Evolutionary conservation across 306 rosid genomes (phyloP), one percentile per base, ranked within the genome.

Genomic region (Lithocarpus polystachyus): DNA sequence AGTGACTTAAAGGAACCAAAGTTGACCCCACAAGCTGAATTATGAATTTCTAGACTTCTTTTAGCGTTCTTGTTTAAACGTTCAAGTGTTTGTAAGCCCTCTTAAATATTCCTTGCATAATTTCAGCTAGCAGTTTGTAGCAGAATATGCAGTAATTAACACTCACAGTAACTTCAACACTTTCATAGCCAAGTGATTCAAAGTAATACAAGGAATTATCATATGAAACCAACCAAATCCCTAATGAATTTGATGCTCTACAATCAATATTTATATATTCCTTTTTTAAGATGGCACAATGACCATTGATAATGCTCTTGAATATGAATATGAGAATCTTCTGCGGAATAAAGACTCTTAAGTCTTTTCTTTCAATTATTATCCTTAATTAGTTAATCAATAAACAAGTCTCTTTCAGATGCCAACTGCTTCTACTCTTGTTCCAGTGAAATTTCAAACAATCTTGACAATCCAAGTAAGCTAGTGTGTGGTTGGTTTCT

Each of bases 381-480:
- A 17, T 64, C 20, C 20, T 64, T 29, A 29, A 11, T 17, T 15
- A n/a, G 45, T 17, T 6, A 29, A 64, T 29, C 31, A 29, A 17
- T 29, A 64, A 64, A 64, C 43, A 64, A 61, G 18, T 74, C 73
- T 60, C 24, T 28, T 55, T 14, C 48, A 48, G 65, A 53, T 82
- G 43, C 61, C 15, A 11, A 23, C 15, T n/a, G 7, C 14, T 57
- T 24, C 48, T 57, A 53, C 26, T n/a, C 31, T 37, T 53, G 14
- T 31, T 3, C 13, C 71, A 29, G n/a, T 29, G 48, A 65, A 15
- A 65, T 65, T 65, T 65, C 71, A 64, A 64, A 64, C 45, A 29
- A 29, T 64, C 70, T 20, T 8, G 29, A 56, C 17, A 55, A 14
- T 68, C 72, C 35, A 29, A 51, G 14, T 23, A 35, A 33, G 29